A percentile compares a stretch with the other conserved stretches of the same genome.
Conservation (phyloP, 164 flowering plant genomes). For the Brasenia schreberi region DNA sequence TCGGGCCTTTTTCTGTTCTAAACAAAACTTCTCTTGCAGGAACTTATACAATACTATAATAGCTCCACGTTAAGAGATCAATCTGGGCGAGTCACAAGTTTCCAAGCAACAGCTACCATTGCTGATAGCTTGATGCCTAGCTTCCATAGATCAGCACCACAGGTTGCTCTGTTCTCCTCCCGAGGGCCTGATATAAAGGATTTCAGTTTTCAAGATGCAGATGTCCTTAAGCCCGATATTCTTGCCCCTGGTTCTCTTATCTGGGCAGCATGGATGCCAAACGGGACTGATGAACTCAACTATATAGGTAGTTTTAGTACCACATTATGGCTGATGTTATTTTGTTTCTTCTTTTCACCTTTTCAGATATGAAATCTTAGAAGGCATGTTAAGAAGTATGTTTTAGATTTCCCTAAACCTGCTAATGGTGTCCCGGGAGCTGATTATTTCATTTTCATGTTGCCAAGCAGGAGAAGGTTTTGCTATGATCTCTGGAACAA, state of each 20-base stretch:
- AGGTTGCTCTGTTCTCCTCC: constrained; percentile 87
- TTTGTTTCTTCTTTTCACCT: no score
- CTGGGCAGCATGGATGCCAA: constrained; percentile 98
- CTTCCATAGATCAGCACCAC: constrained; percentile 85
- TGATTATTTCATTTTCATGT: background rate
- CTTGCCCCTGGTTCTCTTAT: constrained; percentile 97
- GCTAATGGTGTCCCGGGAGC: no score
- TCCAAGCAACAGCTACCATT: constrained; percentile 67
- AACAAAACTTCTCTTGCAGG: constrained; percentile 27
- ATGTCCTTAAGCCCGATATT: constrained; percentile 94
- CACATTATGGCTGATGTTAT: no score
- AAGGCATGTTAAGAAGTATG: no score
- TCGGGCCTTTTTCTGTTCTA: background rate
- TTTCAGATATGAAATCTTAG: no score
- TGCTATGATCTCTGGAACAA: constrained; percentile 96
- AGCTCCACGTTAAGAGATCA: constrained; percentile 74
- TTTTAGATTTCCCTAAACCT: no score
- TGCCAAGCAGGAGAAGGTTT: constrained; percentile 68
- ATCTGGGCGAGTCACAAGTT: constrained; percentile 81
- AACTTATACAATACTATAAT: constrained; percentile 82
- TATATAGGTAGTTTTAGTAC: constrained; percentile 37
- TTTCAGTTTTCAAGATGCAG: constrained; percentile 85
- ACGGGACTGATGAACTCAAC: constrained; percentile 91
- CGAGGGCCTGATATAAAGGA: constrained; percentile 93
- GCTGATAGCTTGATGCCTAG: constrained; percentile 73